Evolutionary conservation across 345 rosid genomes (phyloP).

Genomic region (Eucalyptus viminalis): DNA sequence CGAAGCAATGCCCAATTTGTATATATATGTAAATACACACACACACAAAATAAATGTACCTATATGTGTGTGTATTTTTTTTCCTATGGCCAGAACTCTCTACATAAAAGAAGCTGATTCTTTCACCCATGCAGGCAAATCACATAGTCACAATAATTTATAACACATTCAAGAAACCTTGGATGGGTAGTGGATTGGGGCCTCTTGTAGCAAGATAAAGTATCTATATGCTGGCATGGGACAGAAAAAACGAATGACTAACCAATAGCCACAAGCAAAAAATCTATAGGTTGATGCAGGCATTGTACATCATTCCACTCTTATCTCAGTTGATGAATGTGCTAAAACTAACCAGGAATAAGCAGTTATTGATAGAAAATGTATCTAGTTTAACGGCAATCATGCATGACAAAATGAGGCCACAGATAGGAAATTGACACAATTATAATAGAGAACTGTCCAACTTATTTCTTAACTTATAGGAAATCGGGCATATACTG

Average conservation of each 20-base stretch:
- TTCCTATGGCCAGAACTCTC: neutral
- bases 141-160: neutral
- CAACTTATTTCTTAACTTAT: neutral
- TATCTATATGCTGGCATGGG: neutral
- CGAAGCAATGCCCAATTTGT: neutral
- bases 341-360: neutral
- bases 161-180: neutral
- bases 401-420: neutral
- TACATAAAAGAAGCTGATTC: neutral
- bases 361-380: neutral
- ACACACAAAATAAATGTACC: neutral
- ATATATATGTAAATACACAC: neutral
- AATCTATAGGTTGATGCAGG: neutral
- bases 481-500: neutral
- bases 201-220: neutral
- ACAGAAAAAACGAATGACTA: neutral
- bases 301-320: neutral
- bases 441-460: neutral
- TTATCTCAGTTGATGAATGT: neutral
- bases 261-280: neutral
- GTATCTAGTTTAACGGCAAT: neutral
- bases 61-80: neutral
- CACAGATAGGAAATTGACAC: neutral
- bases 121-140: neutral
- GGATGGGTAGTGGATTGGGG: neutral